Evolutionary conservation across 345 rosid species (phyloP).

Genomic region (Aquilaria sinensis): DNA sequence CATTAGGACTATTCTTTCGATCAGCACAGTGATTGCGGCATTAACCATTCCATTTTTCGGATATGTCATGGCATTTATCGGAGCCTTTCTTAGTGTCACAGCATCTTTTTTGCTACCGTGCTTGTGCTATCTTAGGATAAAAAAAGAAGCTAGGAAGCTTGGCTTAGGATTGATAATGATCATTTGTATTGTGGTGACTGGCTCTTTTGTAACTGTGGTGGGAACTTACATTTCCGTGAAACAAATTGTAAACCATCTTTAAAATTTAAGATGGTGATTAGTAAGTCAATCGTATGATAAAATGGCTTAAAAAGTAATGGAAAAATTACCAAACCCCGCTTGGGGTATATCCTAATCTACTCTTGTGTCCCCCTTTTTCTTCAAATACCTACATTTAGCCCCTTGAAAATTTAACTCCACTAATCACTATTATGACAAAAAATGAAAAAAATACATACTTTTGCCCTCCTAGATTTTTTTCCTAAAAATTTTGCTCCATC

Average conservation of each 20-base stretch:
- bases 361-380: too few species aligned
- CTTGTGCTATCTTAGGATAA: constrained; percentile 51
- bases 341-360: too few species aligned
- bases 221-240: constrained; percentile 49
- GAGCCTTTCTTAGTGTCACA: constrained; percentile 47
- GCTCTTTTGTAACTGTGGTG: constrained; percentile 22
- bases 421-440: too few species aligned
- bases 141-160: constrained; percentile 21
- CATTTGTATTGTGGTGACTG: constrained; percentile 31
- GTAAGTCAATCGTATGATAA: too few species aligned
- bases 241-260: constrained; percentile 41
- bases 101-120: constrained; percentile 52
- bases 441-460: too few species aligned
- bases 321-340: too few species aligned
- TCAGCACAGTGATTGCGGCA: constrained; percentile 53
- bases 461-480: too few species aligned
- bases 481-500: too few species aligned
- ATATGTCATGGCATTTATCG: constrained; percentile 57
- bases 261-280: not conserved
- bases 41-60: constrained; percentile 54
- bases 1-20: constrained; percentile 35
- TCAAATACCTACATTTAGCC: too few species aligned
- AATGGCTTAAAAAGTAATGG: too few species aligned
- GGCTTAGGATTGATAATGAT: constrained; percentile 33
- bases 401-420: too few species aligned